phyloP scores from a whole-genome alignment of 768 basidiomycete genomes.

The Cubamyces lactineus region DNA sequence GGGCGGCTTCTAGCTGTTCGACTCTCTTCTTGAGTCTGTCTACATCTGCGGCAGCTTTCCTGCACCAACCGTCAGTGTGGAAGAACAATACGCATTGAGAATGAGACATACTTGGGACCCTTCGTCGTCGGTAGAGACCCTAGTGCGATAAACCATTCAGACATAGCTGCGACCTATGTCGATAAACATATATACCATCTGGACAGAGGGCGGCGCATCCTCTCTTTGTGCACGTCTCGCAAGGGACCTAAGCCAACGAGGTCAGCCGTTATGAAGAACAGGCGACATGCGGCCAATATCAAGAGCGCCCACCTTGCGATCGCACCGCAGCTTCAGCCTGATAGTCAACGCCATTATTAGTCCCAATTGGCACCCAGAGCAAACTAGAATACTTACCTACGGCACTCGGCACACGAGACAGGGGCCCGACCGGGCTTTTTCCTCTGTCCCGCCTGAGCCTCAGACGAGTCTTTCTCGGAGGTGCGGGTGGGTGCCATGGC shows the following conservation, averaged over 20 bases:
- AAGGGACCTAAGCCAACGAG: constrained; percentile 57
- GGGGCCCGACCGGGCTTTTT: constrained; percentile 53
- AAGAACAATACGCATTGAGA: not conserved
- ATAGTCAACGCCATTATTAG: not conserved
- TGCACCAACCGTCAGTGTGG: constrained; percentile 21
- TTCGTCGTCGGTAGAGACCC: constrained; percentile 62
- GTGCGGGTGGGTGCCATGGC: constrained; percentile 12
- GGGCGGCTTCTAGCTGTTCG: constrained; percentile 64
- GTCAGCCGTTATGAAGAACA: not conserved
- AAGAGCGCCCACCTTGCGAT: constrained; percentile 34
- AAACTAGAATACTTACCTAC: constrained; percentile 30
- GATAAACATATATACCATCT: constrained; percentile 48
- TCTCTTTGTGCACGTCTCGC: constrained; percentile 75
- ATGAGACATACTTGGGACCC: constrained; percentile 52
- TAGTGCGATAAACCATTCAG: constrained; percentile 24
- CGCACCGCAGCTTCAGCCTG: constrained; percentile 40
- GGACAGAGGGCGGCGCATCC: constrained; percentile 82
- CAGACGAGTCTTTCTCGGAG: constrained; percentile 9
- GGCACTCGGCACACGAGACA: constrained; percentile 42
- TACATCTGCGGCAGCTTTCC: constrained; percentile 64
- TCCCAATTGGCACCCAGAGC: not conserved
- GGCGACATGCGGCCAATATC: not conserved
- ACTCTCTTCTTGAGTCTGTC: constrained; percentile 71
- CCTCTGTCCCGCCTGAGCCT: constrained; percentile 36
- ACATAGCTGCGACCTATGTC: not conserved